A percentile compares a stretch with the other conserved stretches of the same genome.
Evolutionary conservation across 805 yeast species (phyloP).

Genomic region (Diddensiella caesifluorescens): DNA sequence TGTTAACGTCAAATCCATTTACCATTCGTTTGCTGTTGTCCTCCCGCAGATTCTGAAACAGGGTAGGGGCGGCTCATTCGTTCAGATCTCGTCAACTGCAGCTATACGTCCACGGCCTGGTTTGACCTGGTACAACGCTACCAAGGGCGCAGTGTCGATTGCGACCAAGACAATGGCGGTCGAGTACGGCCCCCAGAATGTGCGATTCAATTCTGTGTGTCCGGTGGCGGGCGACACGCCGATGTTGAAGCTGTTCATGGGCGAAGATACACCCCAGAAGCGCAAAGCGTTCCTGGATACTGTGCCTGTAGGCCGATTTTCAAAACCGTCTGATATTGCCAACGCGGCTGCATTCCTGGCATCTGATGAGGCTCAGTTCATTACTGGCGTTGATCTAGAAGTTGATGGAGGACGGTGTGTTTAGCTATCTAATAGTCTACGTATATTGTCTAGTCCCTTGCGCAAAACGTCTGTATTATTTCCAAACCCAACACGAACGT

Average conservation of each 20-base stretch:
- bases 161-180: constrained; percentile 37
- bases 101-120: constrained; percentile 33
- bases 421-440: constrained; percentile 3
- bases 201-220: constrained; percentile 38
- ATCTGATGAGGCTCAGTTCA: constrained; percentile 33
- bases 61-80: constrained; percentile 35
- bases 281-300: constrained; percentile 26
- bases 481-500: constrained; percentile 46
- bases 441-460: constrained; percentile 33
- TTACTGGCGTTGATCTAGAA: constrained; percentile 35
- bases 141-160: constrained; percentile 37
- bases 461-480: constrained; percentile 36
- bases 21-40: constrained; percentile 28
- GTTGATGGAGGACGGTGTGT: constrained; percentile 36
- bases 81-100: constrained; percentile 36
- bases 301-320: constrained; percentile 35
- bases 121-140: constrained; percentile 33
- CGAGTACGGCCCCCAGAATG: constrained; percentile 35
- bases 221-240: constrained; percentile 41
- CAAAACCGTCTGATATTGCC: constrained; percentile 36
- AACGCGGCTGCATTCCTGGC: constrained; percentile 35
- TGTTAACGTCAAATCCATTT: constrained; percentile 19
- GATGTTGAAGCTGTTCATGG: constrained; percentile 32
- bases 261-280: constrained; percentile 30
- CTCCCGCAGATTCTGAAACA: constrained; percentile 23